Evolutionary conservation across 331 rosid genomes (phyloP).

Genomic region (Prunus yedoensis): DNA sequence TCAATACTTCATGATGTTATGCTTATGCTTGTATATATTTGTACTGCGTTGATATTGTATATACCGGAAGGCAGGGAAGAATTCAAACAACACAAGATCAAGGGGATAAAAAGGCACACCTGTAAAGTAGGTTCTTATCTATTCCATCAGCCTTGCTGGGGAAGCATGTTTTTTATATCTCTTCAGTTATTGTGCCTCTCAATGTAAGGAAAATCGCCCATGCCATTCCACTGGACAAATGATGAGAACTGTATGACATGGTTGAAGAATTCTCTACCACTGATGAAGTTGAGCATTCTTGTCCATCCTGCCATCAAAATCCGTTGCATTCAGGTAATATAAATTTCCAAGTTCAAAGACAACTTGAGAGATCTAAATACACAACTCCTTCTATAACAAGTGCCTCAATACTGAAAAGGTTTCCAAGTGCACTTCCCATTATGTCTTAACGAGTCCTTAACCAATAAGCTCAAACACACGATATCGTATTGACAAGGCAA

Average conservation of each 20-base stretch:
- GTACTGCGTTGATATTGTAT: neutral
- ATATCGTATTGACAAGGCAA: neutral
- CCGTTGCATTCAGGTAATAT: constrained; percentile 26
- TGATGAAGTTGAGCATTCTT: constrained; percentile 42
- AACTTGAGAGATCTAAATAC: neutral
- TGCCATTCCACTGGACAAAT: constrained; percentile 69
- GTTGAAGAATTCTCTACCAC: constrained; percentile 47
- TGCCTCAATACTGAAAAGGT: neutral
- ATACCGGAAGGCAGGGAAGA: neutral
- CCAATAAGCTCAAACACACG: neutral
- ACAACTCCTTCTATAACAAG: neutral
- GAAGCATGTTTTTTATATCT: constrained; percentile 54
- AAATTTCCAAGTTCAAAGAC: neutral
- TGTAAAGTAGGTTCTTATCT: constrained; percentile 60
- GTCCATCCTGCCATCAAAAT: constrained; percentile 50
- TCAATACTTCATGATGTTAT: neutral
- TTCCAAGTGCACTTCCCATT: neutral
- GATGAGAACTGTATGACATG: constrained; percentile 26
- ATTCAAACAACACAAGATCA: constrained; percentile 20
- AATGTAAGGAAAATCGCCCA: constrained; percentile 82
- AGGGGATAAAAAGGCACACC: constrained; percentile 48
- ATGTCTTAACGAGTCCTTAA: neutral
- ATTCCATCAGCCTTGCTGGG: constrained; percentile 37
- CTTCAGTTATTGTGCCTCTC: constrained; percentile 62
- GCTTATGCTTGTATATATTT: neutral